Base-by-base conservation (phyloP, 805 yeast genomes). In the Ogataea henricii region DNA sequence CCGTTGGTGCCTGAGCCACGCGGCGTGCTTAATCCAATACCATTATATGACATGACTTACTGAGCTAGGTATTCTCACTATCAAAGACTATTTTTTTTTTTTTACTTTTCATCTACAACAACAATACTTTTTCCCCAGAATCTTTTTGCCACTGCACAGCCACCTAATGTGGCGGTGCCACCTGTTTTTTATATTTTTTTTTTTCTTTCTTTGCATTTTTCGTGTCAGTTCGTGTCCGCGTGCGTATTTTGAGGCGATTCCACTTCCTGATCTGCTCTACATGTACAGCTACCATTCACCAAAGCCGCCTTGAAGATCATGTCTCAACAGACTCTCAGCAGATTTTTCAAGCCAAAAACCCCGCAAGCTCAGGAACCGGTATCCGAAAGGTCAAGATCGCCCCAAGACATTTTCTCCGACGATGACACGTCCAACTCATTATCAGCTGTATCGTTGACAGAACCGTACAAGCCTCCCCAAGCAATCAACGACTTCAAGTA, bases 1-100 rank as follows among this genome's bases (percentile, higher is more conserved):
- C 88, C 88, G 20, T 84, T 81, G 0, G 88, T 82, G 0, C 84
- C 82, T 0, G 85, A 71, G 0, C 88, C 87, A 53, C 83, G 67
- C 0, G 84, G 78, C 0, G 79, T 74, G 35, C 71, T 72, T 18
- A 81, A 65, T 0, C 85, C 85, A 36, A 81, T 74, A 4, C 84
- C 83, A 57, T 78, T 79, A 56, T 77, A 78, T 12, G 83, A 77
- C 83, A 79, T 78, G 34, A 22, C 18, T n/a, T n/a, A n/a, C n/a
- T n/a, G n/a, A n/a, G n/a, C n/a, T n/a, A n/a, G n/a, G n/a, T n/a
- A n/a, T n/a, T n/a, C n/a, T n/a, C n/a, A n/a, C n/a, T n/a, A n/a
- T n/a, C n/a, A n/a, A n/a, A n/a, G n/a, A n/a, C n/a, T n/a, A 27
- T 12, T 27, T 5, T 4, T n/a, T 18, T 12, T 34, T 17, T 20